These are phyloP conservation scores for Boletus patriciae DNA, from an alignment of 768 basidiomycete species.

Conservation along the genomic window DNA sequence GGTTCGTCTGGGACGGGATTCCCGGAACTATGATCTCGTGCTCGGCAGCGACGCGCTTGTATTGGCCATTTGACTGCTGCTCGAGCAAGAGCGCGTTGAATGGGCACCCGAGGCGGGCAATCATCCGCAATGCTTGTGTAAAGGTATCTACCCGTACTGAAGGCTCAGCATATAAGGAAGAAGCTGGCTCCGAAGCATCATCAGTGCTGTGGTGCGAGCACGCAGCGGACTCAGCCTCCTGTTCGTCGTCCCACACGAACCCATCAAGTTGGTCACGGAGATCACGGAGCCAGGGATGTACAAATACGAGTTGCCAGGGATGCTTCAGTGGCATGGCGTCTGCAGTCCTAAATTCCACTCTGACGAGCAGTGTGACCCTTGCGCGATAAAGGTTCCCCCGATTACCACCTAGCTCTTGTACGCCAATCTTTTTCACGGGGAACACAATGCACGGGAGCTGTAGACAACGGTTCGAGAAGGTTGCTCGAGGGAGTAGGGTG, in stretches of 20 bases:
- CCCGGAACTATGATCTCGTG: conserved; percentile 1
- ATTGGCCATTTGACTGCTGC: neutral
- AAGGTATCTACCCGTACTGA: neutral
- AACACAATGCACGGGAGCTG: neutral
- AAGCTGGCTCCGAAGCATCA: too few species aligned
- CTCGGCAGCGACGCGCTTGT: neutral
- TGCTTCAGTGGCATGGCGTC: neutral
- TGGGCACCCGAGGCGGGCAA: neutral
- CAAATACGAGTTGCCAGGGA: neutral
- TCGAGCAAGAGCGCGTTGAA: conserved; percentile 7
- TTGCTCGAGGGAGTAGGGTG: neutral
- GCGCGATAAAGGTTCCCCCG: neutral
- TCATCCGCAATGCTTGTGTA: neutral
- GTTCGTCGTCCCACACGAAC: too few species aligned
- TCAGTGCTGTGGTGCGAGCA: too few species aligned
- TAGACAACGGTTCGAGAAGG: neutral
- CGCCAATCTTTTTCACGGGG: neutral
- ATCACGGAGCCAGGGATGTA: conserved; percentile 13
- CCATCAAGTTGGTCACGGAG: neutral
- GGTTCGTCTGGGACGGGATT: neutral
- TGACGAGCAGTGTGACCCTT: neutral
- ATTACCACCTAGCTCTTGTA: neutral
- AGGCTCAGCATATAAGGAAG: too few species aligned
- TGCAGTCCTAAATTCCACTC: conserved; percentile 1
- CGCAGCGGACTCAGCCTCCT: too few species aligned